phyloP scores from a whole-genome alignment of 1,284 basidiomycete species.

The Rhizopogon hawkerae region DNA sequence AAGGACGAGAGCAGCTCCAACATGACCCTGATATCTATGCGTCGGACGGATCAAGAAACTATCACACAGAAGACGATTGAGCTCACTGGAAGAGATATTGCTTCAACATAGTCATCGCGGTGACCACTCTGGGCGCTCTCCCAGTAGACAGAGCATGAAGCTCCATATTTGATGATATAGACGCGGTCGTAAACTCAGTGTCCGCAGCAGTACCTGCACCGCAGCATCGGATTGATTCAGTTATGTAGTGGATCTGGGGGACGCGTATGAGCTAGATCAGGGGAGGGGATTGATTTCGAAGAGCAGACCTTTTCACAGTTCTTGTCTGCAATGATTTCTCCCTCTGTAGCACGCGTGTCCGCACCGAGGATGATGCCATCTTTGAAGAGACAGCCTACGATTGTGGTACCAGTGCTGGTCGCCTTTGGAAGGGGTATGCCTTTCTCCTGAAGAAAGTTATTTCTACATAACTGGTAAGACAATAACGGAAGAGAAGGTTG shows the following conservation, averaged over 20 bases:
- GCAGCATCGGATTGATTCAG: slow-evolving; percentile 92
- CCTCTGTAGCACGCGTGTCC: slow-evolving; percentile 93
- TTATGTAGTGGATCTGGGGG: slow-evolving; percentile 89
- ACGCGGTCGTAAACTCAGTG: slow-evolving; percentile 90
- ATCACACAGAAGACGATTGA: background rate
- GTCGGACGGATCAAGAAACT: background rate
- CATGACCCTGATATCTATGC: slow-evolving; percentile 81
- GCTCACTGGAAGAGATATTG: slow-evolving; percentile 59
- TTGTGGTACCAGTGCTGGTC: slow-evolving; percentile 95
- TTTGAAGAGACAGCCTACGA: slow-evolving; percentile 92
- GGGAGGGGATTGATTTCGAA: too few relatives aligned
- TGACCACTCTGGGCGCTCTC: slow-evolving; percentile 83
- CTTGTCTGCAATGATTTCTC: slow-evolving; percentile 96
- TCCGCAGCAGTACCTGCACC: slow-evolving; percentile 98
- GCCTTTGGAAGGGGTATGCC: slow-evolving; percentile 71
- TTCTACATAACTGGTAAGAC: slow-evolving; percentile 39
- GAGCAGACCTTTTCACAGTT: slow-evolving; percentile 92
- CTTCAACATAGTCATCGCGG: slow-evolving; percentile 97
- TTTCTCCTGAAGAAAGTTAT: slow-evolving; percentile 67
- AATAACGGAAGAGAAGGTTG: slow-evolving; percentile 1
- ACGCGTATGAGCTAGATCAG: background rate
- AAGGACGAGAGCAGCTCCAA: slow-evolving; percentile 95
- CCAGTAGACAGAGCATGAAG: slow-evolving; percentile 81
- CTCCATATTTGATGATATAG: slow-evolving; percentile 91
- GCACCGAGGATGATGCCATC: slow-evolving; percentile 95